These are phyloP conservation scores for Scutellaria barbata DNA, from an alignment of 257 asterid species.

Conservation along the genomic window DNA sequence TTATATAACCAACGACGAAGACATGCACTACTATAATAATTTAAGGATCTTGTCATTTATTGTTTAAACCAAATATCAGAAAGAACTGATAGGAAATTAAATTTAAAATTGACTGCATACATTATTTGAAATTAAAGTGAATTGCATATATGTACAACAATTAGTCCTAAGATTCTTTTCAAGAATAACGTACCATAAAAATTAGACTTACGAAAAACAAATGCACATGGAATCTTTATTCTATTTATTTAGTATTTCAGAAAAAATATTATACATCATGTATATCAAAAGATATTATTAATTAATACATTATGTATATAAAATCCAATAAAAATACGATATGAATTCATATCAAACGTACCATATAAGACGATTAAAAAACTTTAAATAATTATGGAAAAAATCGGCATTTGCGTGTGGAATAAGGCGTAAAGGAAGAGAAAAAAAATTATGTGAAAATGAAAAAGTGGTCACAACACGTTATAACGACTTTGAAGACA, in stretches of 20 bases:
- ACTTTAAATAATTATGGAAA: background rate
- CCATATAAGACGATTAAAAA: too few species aligned
- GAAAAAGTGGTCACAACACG: background rate
- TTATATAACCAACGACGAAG: too few species aligned
- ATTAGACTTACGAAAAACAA: too few species aligned
- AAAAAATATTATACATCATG: too few species aligned
- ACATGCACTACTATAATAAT: background rate
- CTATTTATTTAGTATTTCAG: too few species aligned
- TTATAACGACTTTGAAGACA: background rate
- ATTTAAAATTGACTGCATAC: constrained; percentile 12
- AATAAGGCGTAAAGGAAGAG: background rate
- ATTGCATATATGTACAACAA: constrained; percentile 2
- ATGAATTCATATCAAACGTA: too few species aligned
- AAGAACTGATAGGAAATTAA: constrained; percentile 11
- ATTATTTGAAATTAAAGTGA: constrained; percentile 25
- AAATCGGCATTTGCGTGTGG: constrained; percentile 6
- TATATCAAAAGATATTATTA: too few species aligned
- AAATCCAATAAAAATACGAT: too few species aligned
- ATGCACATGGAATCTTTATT: too few species aligned
- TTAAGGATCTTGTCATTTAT: constrained; percentile 24
- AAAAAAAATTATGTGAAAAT: background rate
- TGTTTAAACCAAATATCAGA: constrained; percentile 25
- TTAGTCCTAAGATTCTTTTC: constrained; percentile 25
- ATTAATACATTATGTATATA: too few species aligned
- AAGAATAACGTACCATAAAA: constrained; percentile 18